phyloP scores from a whole-genome alignment of 495 filamentous ascomycete species.

The Tuber indicum region DNA sequence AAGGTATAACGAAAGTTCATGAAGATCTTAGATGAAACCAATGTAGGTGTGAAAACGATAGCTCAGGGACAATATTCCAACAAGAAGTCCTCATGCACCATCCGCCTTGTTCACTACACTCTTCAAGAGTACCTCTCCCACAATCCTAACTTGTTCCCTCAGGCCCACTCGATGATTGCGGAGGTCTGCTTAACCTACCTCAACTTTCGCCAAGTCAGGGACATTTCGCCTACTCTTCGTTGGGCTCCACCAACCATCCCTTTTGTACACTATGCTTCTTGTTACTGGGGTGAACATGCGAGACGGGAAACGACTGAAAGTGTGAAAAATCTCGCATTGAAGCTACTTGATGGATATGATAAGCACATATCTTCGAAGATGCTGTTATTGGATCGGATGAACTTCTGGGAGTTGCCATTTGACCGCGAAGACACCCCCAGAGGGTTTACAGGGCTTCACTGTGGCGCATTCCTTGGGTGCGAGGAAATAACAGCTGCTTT shows the following conservation, averaged over 20 bases:
- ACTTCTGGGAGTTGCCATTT: not conserved
- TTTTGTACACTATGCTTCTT: not conserved
- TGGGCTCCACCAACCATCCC: not conserved
- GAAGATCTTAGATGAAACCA: too few relatives aligned
- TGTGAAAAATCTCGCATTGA: not conserved
- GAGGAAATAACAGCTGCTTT: not conserved
- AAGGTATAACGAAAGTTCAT: too few relatives aligned
- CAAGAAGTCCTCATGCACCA: not conserved
- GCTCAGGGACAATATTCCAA: too few relatives aligned
- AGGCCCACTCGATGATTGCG: not conserved
- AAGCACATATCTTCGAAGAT: not conserved
- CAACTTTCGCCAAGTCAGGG: not conserved
- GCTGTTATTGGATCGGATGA: not conserved
- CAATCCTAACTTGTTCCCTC: not conserved
- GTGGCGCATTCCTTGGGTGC: not conserved
- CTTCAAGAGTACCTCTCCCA: not conserved
- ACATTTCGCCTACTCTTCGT: not conserved
- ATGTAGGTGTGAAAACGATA: too few relatives aligned
- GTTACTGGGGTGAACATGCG: not conserved
- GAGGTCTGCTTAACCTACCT: not conserved
- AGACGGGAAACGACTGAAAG: not conserved
- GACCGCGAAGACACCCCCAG: not conserved
- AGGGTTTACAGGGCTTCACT: not conserved
- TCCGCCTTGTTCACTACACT: not conserved
- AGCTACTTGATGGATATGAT: not conserved